A percentile compares a stretch with the other conserved stretches of the same genome.
phyloP scores from a whole-genome alignment of 495 filamentous ascomycete genomes.

The Podospora comata region DNA sequence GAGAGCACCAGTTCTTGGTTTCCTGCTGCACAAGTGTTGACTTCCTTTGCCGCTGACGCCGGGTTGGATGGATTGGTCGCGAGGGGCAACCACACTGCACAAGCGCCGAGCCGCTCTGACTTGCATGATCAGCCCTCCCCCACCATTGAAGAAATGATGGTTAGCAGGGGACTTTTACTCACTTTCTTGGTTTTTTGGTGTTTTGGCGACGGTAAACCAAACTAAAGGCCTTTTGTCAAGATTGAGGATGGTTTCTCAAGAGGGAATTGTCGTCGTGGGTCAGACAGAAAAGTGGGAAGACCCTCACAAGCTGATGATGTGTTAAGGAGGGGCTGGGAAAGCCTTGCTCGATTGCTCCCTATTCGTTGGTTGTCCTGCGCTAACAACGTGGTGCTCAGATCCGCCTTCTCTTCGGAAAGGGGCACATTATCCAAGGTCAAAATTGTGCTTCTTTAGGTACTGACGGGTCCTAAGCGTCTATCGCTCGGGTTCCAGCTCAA shows the following conservation, averaged over 20 bases:
- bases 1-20: background rate
- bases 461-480: background rate
- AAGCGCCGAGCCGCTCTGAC: constrained; percentile 4
- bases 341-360: background rate
- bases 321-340: background rate
- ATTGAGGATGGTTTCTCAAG: background rate
- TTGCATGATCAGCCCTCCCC: constrained; percentile 1
- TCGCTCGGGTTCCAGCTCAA: too few species aligned
- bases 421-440: too few species aligned
- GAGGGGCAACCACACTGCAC: background rate
- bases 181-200: background rate
- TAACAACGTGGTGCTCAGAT: background rate
- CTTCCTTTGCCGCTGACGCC: constrained; percentile 1
- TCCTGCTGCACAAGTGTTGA: background rate
- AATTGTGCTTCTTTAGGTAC: background rate
- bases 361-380: background rate
- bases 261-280: background rate
- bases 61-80: background rate
- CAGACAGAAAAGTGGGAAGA: background rate
- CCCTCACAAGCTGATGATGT: background rate
- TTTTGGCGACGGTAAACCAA: background rate
- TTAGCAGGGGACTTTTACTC: background rate
- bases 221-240: background rate
- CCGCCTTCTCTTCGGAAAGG: too few species aligned
- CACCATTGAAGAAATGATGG: background rate